These are phyloP conservation scores for Pythium guiyangense DNA, from an alignment of 352 stramenopile species.

Conservation along the genomic window DNA sequence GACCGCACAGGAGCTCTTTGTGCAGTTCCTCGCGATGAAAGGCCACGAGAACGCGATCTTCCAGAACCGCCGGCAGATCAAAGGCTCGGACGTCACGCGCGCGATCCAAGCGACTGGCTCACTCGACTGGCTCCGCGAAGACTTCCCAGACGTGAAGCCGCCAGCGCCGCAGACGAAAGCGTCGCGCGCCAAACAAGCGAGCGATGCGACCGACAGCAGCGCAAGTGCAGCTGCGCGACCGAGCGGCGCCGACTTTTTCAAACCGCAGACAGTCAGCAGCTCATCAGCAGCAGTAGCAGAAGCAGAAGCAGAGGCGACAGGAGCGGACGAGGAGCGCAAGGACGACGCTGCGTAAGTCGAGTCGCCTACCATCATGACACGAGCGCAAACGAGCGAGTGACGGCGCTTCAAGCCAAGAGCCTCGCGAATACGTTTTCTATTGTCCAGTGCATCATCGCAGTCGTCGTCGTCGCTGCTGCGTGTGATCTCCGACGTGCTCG, in stretches of 20 bases:
- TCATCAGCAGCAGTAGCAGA: neutral
- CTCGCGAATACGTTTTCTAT: too few relatives aligned
- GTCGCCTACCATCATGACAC: too few relatives aligned
- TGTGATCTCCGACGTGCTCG: neutral
- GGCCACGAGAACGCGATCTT: constrained; percentile 83
- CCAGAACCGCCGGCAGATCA: constrained; percentile 81
- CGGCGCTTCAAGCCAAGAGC: too few relatives aligned
- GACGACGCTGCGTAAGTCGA: neutral
- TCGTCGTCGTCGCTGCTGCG: too few relatives aligned
- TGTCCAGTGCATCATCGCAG: too few relatives aligned
- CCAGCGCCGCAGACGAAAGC: constrained; percentile 2
- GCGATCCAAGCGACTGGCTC: constrained; percentile 71
- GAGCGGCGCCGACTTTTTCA: constrained; percentile 53
- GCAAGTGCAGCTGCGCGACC: constrained; percentile 5
- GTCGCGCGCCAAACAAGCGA: constrained; percentile 20
- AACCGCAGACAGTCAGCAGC: constrained; percentile 6
- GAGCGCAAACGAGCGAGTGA: too few relatives aligned
- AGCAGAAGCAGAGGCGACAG: neutral
- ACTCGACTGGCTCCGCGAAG: constrained; percentile 84
- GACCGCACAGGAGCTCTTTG: constrained; percentile 79
- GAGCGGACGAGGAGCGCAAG: too few relatives aligned
- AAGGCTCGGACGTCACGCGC: constrained; percentile 63
- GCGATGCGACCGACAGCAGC: neutral
- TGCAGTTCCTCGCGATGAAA: constrained; percentile 87
- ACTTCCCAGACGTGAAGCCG: constrained; percentile 67